Conservation (phyloP, 1,284 basidiomycete genomes). For the Athelia sp. region DNA sequence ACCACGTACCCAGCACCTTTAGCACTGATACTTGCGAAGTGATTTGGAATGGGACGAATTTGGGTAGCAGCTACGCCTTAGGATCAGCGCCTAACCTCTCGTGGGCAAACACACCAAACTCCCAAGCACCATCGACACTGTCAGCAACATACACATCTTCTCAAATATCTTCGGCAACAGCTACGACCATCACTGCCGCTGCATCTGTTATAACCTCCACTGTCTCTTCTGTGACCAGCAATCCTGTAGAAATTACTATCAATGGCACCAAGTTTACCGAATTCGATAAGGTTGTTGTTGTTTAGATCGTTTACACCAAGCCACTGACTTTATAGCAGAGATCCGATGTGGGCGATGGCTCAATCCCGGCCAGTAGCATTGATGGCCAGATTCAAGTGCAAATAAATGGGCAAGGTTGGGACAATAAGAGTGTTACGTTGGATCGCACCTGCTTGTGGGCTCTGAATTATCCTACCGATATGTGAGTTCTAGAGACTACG, state of each 20-base stretch:
- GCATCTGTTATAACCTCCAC: constrained; percentile 4
- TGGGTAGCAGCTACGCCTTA: constrained; percentile 8
- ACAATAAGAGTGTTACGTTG: constrained; percentile 31
- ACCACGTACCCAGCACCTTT: constrained; percentile 45
- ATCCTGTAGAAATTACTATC: background rate
- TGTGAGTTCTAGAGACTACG: constrained; percentile 37
- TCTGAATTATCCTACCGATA: constrained; percentile 61
- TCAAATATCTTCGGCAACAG: constrained; percentile 1
- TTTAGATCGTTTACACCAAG: background rate
- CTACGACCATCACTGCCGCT: constrained; percentile 6
- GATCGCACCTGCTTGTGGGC: constrained; percentile 46
- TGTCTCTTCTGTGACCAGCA: background rate
- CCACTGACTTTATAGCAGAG: background rate
- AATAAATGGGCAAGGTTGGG: constrained; percentile 35
- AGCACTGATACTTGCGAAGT: constrained; percentile 44
- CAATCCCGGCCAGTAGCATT: constrained; percentile 22
- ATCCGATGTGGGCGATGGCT: constrained; percentile 7
- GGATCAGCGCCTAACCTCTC: constrained; percentile 3
- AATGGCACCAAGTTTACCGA: too few species aligned
- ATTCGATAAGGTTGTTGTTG: background rate
- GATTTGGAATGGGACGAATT: constrained; percentile 39
- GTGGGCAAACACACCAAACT: background rate
- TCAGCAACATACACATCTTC: constrained; percentile 10
- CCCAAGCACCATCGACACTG: constrained; percentile 1
- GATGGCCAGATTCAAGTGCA: constrained; percentile 34